Conservation (phyloP, 2,329 filamentous ascomycete species). For the Botrytis deweyae region DNA sequence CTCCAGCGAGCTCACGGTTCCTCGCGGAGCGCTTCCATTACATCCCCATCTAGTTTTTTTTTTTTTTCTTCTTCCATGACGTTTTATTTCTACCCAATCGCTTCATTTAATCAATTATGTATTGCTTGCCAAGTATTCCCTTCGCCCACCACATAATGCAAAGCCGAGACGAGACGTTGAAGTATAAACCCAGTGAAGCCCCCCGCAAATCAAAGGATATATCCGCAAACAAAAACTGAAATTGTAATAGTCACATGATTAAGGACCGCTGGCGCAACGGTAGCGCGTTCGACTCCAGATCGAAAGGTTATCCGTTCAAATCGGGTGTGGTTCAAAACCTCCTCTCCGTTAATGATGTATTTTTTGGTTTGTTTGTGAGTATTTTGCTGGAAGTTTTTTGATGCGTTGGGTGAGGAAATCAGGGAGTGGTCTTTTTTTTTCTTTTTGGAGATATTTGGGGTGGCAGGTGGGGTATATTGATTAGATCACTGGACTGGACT, state of each 20-base stretch:
- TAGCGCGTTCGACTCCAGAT: slow-evolving; percentile 37
- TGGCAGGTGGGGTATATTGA: neutral
- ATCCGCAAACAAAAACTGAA: rapidly evolving
- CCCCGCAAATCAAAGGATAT: neutral
- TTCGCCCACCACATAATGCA: neutral
- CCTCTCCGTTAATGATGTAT: neutral
- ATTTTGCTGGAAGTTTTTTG: too few relatives aligned
- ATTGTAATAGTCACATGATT: slow-evolving; percentile 27
- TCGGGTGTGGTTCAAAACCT: slow-evolving; percentile 33
- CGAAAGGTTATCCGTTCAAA: slow-evolving; percentile 39
- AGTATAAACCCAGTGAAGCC: neutral
- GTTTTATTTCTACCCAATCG: neutral
- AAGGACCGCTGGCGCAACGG: slow-evolving; percentile 28
- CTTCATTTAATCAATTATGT: neutral
- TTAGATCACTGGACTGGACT: too few relatives aligned
- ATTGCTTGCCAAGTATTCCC: neutral
- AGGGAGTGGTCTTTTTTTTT: neutral
- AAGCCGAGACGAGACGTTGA: too few relatives aligned
- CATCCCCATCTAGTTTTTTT: too few relatives aligned
- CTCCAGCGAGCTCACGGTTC: neutral
- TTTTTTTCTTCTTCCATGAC: neutral
- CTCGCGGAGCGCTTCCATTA: neutral
- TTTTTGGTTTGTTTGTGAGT: neutral
- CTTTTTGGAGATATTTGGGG: neutral
- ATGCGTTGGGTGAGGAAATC: neutral